Evolutionary conservation across 352 stramenopile species (phyloP).

Genomic region (Pythium rhizo-oryzae): DNA sequence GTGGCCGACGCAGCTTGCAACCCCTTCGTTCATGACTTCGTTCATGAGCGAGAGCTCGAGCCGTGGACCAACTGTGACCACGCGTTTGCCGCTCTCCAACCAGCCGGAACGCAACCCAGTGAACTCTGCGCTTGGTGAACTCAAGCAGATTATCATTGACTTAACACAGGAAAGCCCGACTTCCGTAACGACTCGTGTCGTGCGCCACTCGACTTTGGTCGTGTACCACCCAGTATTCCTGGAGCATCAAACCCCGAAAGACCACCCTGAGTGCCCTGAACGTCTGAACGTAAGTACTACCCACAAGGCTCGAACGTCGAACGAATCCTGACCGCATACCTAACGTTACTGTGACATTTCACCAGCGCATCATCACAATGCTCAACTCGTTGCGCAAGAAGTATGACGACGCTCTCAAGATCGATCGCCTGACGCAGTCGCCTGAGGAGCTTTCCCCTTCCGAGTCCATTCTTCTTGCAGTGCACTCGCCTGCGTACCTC

Average conservation of each 20-base stretch:
- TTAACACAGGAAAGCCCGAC: conserved; percentile 64
- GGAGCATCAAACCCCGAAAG: conserved; percentile 82
- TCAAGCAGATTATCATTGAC: conserved; percentile 81
- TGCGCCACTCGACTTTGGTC: conserved; percentile 56
- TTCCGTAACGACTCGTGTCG: conserved; percentile 12
- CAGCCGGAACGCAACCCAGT: conserved; percentile 25
- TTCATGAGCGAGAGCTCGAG: conserved; percentile 20
- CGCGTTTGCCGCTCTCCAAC: conserved; percentile 1
- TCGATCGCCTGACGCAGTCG: conserved; percentile 67
- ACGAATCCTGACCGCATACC: background rate
- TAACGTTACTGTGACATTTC: background rate
- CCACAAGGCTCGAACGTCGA: background rate
- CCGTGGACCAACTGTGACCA: background rate
- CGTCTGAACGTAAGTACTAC: conserved; percentile 66
- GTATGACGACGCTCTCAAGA: conserved; percentile 65
- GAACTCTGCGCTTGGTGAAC: conserved; percentile 60
- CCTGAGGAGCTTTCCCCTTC: conserved; percentile 73
- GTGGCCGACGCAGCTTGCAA: conserved; percentile 58
- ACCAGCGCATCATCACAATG: conserved; percentile 72
- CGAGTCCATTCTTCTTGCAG: conserved; percentile 75
- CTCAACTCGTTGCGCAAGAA: conserved; percentile 64
- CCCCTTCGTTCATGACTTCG: conserved; percentile 25
- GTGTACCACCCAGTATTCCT: conserved; percentile 85
- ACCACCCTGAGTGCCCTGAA: conserved; percentile 82
- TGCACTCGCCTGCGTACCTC: conserved; percentile 85